phyloP scores from a whole-genome alignment of 345 rosid species.

The rapeseed (Brassica napus) region DNA sequence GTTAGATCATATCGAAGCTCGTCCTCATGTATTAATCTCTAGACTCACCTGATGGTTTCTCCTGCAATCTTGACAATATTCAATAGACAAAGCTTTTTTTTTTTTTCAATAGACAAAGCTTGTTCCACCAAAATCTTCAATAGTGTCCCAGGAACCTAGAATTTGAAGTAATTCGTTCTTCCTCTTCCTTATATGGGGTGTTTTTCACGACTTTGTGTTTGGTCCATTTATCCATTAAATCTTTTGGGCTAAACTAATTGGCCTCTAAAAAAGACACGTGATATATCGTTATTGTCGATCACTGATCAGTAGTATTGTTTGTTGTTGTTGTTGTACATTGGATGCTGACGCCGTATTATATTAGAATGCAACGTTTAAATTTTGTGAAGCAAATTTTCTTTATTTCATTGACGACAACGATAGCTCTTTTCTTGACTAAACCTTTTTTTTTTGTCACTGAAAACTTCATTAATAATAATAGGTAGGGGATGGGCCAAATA shows the following conservation, averaged over 20 bases:
- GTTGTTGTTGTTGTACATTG: background rate
- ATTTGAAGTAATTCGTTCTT: conserved; percentile 45
- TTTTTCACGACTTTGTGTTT: background rate
- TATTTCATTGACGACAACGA: conserved; percentile 5
- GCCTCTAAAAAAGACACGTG: background rate
- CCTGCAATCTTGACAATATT: conserved; percentile 56
- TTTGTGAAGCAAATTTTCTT: background rate
- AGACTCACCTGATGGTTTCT: conserved; percentile 42
- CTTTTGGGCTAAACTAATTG: background rate
- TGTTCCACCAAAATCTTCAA: conserved; percentile 48
- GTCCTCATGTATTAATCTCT: conserved; percentile 6
- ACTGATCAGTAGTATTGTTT: background rate
- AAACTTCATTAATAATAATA: no score
- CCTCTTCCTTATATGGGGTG: background rate
- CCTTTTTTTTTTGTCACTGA: background rate
- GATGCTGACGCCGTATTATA: background rate
- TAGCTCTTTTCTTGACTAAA: conserved; percentile 13
- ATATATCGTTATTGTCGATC: background rate
- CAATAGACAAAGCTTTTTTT: conserved; percentile 49
- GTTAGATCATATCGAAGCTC: background rate
- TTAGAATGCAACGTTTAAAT: background rate
- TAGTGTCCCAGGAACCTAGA: conserved; percentile 54
- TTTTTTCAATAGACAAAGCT: conserved; percentile 48
- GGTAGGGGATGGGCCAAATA: no score
- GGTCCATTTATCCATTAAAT: background rate